phyloP scores from a whole-genome alignment of 2,329 filamentous ascomycete genomes.

The Lizonia empirigonia region DNA sequence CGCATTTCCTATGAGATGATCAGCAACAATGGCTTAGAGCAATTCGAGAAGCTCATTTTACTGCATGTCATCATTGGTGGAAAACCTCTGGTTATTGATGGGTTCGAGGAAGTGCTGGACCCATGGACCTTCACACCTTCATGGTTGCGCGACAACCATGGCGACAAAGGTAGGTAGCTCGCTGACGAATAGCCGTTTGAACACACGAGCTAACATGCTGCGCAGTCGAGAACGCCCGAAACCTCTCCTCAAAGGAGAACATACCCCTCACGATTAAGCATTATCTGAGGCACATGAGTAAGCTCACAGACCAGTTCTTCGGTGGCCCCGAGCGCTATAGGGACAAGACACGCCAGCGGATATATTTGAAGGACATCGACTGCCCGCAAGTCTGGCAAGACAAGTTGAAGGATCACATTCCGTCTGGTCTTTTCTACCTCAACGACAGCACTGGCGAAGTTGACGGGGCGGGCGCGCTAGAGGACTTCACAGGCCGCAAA shows the following conservation, averaged over 20 bases:
- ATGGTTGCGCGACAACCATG: constrained; percentile 80
- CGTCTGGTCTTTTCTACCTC: constrained; percentile 83
- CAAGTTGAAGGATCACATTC: constrained; percentile 76
- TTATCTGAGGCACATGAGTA: constrained; percentile 85
- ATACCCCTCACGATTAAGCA: constrained; percentile 87
- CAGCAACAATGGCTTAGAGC: constrained; percentile 73
- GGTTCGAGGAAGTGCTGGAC: constrained; percentile 78
- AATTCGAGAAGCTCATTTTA: constrained; percentile 84
- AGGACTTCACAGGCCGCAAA: constrained; percentile 55
- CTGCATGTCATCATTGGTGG: constrained; percentile 84
- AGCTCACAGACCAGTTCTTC: constrained; percentile 80
- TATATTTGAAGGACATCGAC: constrained; percentile 97
- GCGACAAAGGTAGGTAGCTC: constrained; percentile 71
- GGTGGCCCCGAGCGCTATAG: constrained; percentile 72
- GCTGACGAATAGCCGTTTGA: constrained; percentile 20
- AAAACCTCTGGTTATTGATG: constrained; percentile 88
- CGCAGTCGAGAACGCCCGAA: constrained; percentile 80
- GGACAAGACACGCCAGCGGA: constrained; percentile 78
- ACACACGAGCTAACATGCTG: constrained; percentile 23
- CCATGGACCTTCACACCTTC: constrained; percentile 76
- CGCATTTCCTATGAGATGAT: constrained; percentile 81
- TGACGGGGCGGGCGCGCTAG: constrained; percentile 61
- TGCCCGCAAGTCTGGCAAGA: constrained; percentile 87
- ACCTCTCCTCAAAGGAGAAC: constrained; percentile 73
- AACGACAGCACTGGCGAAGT: constrained; percentile 74